Percentiles rank a stretch among this genome's conserved stretches.
These are phyloP conservation scores for Scheffersomyces insectosa DNA, from an alignment of 1,139 yeast genomes.

Conservation along the genomic window DNA sequence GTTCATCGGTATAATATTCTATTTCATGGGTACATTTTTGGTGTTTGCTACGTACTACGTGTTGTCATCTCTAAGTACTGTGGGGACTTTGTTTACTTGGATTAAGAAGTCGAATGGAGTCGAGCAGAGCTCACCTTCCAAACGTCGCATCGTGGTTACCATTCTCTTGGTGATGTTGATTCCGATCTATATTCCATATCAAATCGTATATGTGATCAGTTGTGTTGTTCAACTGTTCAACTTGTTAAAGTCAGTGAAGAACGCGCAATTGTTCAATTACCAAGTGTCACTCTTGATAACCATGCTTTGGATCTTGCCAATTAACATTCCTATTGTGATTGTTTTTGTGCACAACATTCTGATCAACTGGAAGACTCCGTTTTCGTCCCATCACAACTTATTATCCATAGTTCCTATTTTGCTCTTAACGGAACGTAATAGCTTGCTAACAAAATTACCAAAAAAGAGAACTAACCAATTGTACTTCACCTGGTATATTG, in stretches of 20 bases:
- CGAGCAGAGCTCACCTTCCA: not conserved
- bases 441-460: conserved; percentile 12
- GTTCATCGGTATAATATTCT: conserved; percentile 60
- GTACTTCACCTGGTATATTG: conserved; percentile 12
- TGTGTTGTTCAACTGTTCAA: conserved; percentile 53
- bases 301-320: conserved; percentile 68
- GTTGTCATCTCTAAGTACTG: conserved; percentile 5
- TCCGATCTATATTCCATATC: conserved; percentile 72
- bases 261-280: conserved; percentile 40
- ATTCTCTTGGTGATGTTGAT: conserved; percentile 41
- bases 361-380: conserved; percentile 72
- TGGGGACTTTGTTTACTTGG: conserved; percentile 43
- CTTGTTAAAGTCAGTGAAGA: conserved; percentile 30
- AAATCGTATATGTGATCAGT: conserved; percentile 66
- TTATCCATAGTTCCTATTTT: conserved; percentile 67
- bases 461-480: conserved; percentile 4
- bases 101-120: conserved; percentile 1
- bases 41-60: conserved; percentile 15
- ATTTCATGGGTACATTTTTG: conserved; percentile 42
- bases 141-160: conserved; percentile 34
- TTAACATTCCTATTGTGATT: conserved; percentile 65
- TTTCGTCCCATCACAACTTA: conserved; percentile 73
- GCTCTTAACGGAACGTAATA: conserved; percentile 48
- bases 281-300: conserved; percentile 55
- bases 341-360: conserved; percentile 72